Evolutionary conservation across 352 stramenopile species (phyloP).

Genomic region (Hyphochytrium catenoides): DNA sequence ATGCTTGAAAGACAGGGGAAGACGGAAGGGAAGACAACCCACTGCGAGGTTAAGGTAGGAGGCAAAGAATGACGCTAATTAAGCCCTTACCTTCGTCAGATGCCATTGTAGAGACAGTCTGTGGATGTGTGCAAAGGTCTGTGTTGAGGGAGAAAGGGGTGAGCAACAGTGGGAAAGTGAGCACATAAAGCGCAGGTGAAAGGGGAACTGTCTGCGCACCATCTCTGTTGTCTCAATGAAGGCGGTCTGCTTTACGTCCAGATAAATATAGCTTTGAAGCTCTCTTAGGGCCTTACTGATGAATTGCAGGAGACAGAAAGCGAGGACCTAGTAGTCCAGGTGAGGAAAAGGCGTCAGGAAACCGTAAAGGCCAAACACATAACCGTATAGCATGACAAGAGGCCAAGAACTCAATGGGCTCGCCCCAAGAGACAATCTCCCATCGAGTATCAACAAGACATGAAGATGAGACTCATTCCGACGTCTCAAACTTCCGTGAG

Average conservation of each 20-base stretch:
- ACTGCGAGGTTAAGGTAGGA: too few species aligned
- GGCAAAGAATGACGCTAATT: neutral
- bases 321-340: too few species aligned
- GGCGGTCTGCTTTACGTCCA: slow-evolving; percentile 87
- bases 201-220: too few species aligned
- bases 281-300: slow-evolving; percentile 87
- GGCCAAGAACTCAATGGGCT: slow-evolving; percentile 14
- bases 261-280: slow-evolving; percentile 76
- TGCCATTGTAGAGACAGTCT: slow-evolving; percentile 91
- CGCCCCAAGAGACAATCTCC: slow-evolving; percentile 16
- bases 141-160: too few species aligned
- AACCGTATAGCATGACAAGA: slow-evolving; percentile 47
- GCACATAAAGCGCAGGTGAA: too few species aligned
- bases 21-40: too few species aligned
- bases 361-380: slow-evolving; percentile 53
- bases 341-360: too few species aligned
- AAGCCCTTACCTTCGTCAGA: slow-evolving; percentile 52
- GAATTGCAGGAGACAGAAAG: neutral
- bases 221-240: slow-evolving; percentile 89
- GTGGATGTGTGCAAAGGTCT: slow-evolving; percentile 91
- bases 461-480: too few species aligned
- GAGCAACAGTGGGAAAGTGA: too few species aligned
- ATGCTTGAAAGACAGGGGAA: too few species aligned
- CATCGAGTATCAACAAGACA: too few species aligned
- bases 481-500: too few species aligned